Evolutionary conservation across 2,329 filamentous ascomycete genomes (phyloP).

Genomic region (Epichloe coenophiala): DNA sequence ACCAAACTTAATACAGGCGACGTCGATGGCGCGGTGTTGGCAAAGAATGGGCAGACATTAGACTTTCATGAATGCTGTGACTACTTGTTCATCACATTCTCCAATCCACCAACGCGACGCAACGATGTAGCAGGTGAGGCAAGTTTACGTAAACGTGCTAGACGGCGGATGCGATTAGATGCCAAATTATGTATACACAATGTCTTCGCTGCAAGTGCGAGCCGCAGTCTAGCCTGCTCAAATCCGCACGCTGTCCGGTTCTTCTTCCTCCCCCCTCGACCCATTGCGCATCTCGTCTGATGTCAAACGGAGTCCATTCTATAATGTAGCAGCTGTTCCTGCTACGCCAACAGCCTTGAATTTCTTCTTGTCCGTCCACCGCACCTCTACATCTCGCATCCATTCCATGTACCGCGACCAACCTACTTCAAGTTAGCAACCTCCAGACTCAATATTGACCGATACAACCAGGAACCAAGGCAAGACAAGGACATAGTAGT

Average conservation of each 20-base stretch:
- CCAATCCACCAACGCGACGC: no score
- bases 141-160: no score
- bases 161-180: not conserved
- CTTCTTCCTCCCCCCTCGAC: not conserved
- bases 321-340: conserved; percentile 45
- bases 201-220: not conserved
- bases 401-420: conserved; percentile 93
- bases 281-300: not conserved
- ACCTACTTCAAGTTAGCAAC: conserved; percentile 35
- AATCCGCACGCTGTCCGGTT: not conserved
- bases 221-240: not conserved
- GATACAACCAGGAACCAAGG: not conserved
- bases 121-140: no score
- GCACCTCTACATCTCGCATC: conserved; percentile 70
- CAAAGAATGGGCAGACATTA: not conserved
- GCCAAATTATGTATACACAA: not conserved
- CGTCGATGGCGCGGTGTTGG: not conserved
- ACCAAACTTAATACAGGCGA: conserved; percentile 4
- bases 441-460: not conserved
- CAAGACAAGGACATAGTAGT: not conserved
- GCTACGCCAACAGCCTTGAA: conserved; percentile 51
- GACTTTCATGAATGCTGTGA: not conserved
- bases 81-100: not conserved
- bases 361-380: conserved; percentile 45
- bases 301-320: conserved; percentile 6